These are phyloP conservation scores for Pseudocercospora musae DNA, from an alignment of 2,329 filamentous ascomycete species.

Conservation along the genomic window DNA sequence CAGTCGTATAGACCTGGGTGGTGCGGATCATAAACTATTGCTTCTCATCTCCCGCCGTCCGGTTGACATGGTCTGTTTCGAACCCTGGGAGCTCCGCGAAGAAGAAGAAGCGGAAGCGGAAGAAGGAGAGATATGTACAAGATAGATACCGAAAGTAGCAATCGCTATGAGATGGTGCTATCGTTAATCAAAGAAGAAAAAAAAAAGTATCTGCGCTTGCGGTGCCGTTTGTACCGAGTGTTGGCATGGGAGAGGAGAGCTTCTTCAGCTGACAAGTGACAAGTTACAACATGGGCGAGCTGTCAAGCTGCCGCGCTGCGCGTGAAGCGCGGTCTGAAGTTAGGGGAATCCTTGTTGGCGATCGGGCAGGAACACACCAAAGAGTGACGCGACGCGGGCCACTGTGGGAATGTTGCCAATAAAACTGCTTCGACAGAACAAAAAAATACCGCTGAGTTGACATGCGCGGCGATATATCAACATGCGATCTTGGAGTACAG, in stretches of 20 bases:
- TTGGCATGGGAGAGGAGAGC: not conserved
- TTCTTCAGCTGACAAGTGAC: not conserved
- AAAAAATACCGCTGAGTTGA: too few species aligned
- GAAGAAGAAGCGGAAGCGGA: not conserved
- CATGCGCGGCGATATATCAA: too few species aligned
- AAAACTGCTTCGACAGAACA: too few species aligned
- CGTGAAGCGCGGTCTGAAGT: not conserved
- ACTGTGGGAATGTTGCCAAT: too few species aligned
- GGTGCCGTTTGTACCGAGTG: not conserved
- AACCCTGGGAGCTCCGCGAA: not conserved
- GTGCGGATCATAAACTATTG: not conserved
- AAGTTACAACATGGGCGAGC: not conserved
- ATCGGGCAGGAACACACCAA: slow-evolving; percentile 3
- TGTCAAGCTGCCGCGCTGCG: slow-evolving; percentile 5
- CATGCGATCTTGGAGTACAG: too few species aligned
- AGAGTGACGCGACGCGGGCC: not conserved
- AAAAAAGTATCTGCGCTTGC: not conserved
- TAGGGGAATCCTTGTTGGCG: not conserved
- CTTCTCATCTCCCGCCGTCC: not conserved
- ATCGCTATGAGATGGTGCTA: not conserved
- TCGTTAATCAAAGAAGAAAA: too few species aligned
- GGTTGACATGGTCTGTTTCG: not conserved
- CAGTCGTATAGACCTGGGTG: slow-evolving; percentile 1
- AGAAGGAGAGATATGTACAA: not conserved
- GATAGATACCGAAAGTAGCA: not conserved